phyloP scores from a whole-genome alignment of 345 rosid species.

The Trapa bicornis region DNA sequence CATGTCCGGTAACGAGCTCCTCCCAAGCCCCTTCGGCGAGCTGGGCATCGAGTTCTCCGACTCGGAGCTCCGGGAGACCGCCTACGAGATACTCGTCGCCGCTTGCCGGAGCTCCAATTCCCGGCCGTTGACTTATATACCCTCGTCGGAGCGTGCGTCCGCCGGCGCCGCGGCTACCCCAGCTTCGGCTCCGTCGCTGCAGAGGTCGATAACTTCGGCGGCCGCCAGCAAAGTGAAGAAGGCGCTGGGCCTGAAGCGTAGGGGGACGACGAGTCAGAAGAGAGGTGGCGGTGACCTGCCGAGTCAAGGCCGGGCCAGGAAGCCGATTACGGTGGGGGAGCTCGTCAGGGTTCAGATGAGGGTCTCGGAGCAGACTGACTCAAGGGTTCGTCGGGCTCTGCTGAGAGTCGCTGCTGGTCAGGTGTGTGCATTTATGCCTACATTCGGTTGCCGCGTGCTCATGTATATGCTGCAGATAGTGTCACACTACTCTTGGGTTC shows the following conservation, averaged over 20 bases:
- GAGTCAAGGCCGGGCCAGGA: constrained; percentile 23
- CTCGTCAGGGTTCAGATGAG: constrained; percentile 71
- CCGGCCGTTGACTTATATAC: constrained; percentile 53
- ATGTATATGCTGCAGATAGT: background rate
- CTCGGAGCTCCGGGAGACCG: constrained; percentile 71
- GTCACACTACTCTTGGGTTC: background rate
- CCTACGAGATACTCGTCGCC: constrained; percentile 82
- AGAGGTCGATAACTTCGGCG: constrained; percentile 65
- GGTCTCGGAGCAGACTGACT: constrained; percentile 67
- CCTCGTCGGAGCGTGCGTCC: constrained; percentile 34
- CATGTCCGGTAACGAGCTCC: constrained; percentile 20
- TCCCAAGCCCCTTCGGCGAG: constrained; percentile 47
- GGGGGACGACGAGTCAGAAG: constrained; percentile 21
- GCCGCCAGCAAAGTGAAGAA: constrained; percentile 92
- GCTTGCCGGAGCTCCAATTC: constrained; percentile 63
- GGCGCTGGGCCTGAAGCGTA: constrained; percentile 73
- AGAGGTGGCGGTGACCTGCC: constrained; percentile 12
- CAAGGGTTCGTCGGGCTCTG: constrained; percentile 75
- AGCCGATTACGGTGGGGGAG: constrained; percentile 69
- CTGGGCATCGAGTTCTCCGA: constrained; percentile 39
- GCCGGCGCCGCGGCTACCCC: constrained; percentile 12
- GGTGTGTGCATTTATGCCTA: constrained; percentile 16
- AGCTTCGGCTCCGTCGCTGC: constrained; percentile 41
- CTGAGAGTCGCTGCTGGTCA: constrained; percentile 78
- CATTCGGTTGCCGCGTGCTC: background rate